A percentile compares a stretch with the other conserved stretches of the same genome.
These are phyloP conservation scores for Cantharellus cinnabarinus DNA, from an alignment of 768 basidiomycete genomes.

Conservation along the genomic window DNA sequence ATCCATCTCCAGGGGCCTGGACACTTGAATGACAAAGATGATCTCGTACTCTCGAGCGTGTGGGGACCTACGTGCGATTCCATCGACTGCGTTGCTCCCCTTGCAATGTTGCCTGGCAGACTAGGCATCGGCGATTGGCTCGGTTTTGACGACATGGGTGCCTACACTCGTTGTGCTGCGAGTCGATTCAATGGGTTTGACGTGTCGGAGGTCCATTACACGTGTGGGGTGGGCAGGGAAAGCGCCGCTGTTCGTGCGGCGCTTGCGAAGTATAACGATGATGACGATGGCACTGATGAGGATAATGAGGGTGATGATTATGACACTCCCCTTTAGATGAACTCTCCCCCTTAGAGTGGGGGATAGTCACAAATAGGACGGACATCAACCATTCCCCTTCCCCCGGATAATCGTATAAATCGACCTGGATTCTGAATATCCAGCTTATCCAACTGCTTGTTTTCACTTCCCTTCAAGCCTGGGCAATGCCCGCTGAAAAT, in stretches of 20 bases:
- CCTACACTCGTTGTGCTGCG: constrained; percentile 95
- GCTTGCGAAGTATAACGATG: constrained; percentile 14
- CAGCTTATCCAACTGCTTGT: no score
- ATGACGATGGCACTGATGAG: background rate
- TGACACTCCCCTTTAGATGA: background rate
- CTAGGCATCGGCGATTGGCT: constrained; percentile 93
- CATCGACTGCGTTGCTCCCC: constrained; percentile 73
- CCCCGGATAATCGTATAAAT: no score
- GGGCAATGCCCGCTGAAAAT: no score
- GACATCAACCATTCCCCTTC: no score
- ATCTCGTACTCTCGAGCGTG: constrained; percentile 32
- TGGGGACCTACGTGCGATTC: constrained; percentile 99
- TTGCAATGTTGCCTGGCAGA: constrained; percentile 37
- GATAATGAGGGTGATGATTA: background rate
- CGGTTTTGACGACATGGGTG: constrained; percentile 95
- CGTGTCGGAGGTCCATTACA: constrained; percentile 60
- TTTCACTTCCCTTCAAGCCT: no score
- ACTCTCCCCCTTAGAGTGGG: no score
- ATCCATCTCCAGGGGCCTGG: background rate
- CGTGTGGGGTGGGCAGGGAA: constrained; percentile 34
- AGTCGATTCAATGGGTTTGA: constrained; percentile 90
- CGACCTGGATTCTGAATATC: no score
- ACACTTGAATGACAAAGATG: constrained; percentile 13
- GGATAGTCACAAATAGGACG: no score
- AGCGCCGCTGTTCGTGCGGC: constrained; percentile 30